Conservation (phyloP, 352 stramenopile species). For the Phytophthora fragariae region DNA sequence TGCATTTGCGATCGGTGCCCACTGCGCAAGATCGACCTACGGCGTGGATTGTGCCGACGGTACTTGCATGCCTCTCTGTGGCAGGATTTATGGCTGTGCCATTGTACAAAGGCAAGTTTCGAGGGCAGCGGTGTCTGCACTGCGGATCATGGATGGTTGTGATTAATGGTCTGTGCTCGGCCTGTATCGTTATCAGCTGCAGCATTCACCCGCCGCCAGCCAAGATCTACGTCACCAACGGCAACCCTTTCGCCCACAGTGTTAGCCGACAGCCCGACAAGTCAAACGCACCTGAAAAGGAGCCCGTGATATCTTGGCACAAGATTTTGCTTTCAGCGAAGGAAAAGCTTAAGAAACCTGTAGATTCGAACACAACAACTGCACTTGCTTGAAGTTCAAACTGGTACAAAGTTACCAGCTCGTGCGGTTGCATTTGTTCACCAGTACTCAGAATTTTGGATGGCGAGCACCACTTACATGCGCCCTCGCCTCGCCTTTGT, state of each 20-base stretch:
- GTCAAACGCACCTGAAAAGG: background rate
- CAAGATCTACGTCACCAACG: conserved; percentile 66
- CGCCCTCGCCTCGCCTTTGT: conserved; percentile 57
- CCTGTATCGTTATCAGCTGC: conserved; percentile 71
- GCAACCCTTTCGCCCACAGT: conserved; percentile 35
- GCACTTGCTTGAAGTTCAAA: conserved; percentile 19
- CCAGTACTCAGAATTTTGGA: background rate
- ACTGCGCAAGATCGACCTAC: conserved; percentile 31
- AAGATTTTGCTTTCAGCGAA: conserved; percentile 30
- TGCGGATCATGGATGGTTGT: conserved; percentile 81
- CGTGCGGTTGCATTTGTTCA: background rate
- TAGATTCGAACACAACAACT: conserved; percentile 20
- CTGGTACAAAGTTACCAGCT: background rate
- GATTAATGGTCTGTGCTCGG: conserved; percentile 50
- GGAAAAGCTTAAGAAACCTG: conserved; percentile 22
- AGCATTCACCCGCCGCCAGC: conserved; percentile 51
- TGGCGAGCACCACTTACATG: conserved; percentile 19
- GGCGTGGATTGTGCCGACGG: conserved; percentile 46
- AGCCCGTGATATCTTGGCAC: conserved; percentile 11
- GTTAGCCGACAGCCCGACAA: conserved; percentile 5
- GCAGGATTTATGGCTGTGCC: conserved; percentile 47
- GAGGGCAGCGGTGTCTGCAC: conserved; percentile 61
- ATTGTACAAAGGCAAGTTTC: conserved; percentile 59
- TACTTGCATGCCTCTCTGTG: conserved; percentile 26
- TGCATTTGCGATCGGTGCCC: conserved; percentile 66